phyloP scores from a whole-genome alignment of 139 green algal genomes.

The Klebsormidium nitens region DNA sequence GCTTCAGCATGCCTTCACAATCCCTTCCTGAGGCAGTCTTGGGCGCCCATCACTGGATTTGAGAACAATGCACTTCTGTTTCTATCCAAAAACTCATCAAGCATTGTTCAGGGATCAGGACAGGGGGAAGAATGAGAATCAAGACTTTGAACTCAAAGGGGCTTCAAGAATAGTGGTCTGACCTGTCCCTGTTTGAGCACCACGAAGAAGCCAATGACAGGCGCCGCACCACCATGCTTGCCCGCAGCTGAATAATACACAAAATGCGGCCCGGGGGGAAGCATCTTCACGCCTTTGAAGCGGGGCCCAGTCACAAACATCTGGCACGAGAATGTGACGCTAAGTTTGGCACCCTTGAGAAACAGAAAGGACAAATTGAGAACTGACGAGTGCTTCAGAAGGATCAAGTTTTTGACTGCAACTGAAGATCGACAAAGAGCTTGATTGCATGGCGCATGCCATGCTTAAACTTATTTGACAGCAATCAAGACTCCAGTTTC shows the following conservation, averaged over 20 bases:
- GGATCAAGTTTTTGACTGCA: no score
- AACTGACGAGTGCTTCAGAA: neutral
- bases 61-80: constrained; percentile 1
- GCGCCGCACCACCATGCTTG: constrained; percentile 7
- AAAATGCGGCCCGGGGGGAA: constrained; percentile 79
- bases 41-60: no score
- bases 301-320: constrained; percentile 64
- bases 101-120: no score
- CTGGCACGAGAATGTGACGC: constrained; percentile 34
- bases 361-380: neutral
- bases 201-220: constrained; percentile 10
- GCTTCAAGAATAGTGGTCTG: no score
- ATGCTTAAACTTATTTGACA: no score
- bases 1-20: no score
- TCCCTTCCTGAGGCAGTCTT: no score
- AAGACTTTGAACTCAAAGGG: no score
- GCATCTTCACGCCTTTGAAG: constrained; percentile 88
- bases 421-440: no score
- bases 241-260: constrained; percentile 55
- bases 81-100: neutral
- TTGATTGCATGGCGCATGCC: no score
- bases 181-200: constrained; percentile 8
- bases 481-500: no score
- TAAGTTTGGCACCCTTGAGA: neutral
- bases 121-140: no score